phyloP scores from a whole-genome alignment of 2,329 filamentous ascomycete species.

The Penicillium sp. region DNA sequence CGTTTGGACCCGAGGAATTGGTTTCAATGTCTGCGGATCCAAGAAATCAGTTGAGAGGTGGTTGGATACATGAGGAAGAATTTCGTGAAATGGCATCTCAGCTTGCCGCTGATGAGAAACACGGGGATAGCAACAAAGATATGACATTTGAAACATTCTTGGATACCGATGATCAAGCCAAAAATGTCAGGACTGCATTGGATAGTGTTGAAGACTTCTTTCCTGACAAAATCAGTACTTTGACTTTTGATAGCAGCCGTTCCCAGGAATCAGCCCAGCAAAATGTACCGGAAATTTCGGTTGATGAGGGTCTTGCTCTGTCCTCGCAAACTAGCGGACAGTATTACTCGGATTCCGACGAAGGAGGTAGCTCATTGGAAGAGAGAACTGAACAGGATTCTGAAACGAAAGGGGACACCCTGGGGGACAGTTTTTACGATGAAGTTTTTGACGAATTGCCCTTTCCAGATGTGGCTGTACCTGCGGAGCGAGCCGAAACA shows the following conservation, averaged over 20 bases:
- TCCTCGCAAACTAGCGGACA: constrained; percentile 44
- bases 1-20: constrained; percentile 76
- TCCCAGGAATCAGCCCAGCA: constrained; percentile 9
- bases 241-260: constrained; percentile 20
- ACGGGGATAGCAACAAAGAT: constrained; percentile 43
- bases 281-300: constrained; percentile 46
- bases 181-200: constrained; percentile 69
- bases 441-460: constrained; percentile 18
- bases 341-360: constrained; percentile 43
- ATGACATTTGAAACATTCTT: constrained; percentile 67
- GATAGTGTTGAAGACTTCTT: constrained; percentile 87
- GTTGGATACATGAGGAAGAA: constrained; percentile 91
- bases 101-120: constrained; percentile 64
- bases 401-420: constrained; percentile 10
- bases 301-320: constrained; percentile 63
- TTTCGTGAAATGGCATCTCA: constrained; percentile 64
- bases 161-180: constrained; percentile 52
- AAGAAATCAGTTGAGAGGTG: constrained; percentile 67
- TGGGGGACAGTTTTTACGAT: constrained; percentile 27
- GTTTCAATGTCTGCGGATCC: constrained; percentile 86
- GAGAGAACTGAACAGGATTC: constrained; percentile 4
- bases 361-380: constrained; percentile 26
- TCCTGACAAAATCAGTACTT: constrained; percentile 57
- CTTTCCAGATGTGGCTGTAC: constrained; percentile 1
- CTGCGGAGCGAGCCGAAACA: not conserved